A percentile compares a stretch with the other conserved stretches of the same genome.
These are phyloP conservation scores for Heterobasidion parviporum DNA, from an alignment of 1,284 basidiomycete species.

Conservation along the genomic window DNA sequence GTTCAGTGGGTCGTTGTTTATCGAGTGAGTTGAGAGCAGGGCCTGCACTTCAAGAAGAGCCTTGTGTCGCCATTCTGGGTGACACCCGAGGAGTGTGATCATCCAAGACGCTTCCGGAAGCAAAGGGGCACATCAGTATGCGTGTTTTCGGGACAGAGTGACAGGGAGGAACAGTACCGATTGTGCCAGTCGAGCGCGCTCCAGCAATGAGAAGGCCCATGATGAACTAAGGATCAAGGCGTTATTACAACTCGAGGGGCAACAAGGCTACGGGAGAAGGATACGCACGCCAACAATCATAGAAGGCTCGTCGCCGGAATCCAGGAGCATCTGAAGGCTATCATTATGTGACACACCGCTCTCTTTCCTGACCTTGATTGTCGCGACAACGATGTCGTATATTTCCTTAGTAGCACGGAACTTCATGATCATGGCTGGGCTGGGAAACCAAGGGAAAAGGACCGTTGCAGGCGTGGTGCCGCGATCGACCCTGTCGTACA, in stretches of 20 bases:
- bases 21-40: constrained; percentile 36
- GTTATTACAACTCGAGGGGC: constrained; percentile 1
- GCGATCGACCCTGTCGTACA: constrained; percentile 59
- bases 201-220: constrained; percentile 72
- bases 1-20: constrained; percentile 33
- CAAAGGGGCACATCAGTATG: neutral
- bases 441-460: constrained; percentile 65
- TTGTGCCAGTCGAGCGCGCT: constrained; percentile 66
- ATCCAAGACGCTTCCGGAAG: constrained; percentile 52
- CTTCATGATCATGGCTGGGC: constrained; percentile 59
- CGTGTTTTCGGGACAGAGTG: no score
- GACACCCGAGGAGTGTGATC: constrained; percentile 55
- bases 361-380: constrained; percentile 44
- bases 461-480: constrained; percentile 65
- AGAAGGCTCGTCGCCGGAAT: constrained; percentile 54
- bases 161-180: constrained; percentile 24
- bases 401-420: constrained; percentile 63
- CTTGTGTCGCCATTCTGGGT: constrained; percentile 52
- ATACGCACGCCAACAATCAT: constrained; percentile 58
- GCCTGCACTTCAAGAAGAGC: constrained; percentile 50
- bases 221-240: constrained; percentile 43
- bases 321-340: constrained; percentile 63
- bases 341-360: constrained; percentile 52
- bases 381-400: constrained; percentile 54
- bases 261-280: constrained; percentile 8